Conservation (phyloP, 257 asterid species). For the Dorcoceras hygrometricum region DNA sequence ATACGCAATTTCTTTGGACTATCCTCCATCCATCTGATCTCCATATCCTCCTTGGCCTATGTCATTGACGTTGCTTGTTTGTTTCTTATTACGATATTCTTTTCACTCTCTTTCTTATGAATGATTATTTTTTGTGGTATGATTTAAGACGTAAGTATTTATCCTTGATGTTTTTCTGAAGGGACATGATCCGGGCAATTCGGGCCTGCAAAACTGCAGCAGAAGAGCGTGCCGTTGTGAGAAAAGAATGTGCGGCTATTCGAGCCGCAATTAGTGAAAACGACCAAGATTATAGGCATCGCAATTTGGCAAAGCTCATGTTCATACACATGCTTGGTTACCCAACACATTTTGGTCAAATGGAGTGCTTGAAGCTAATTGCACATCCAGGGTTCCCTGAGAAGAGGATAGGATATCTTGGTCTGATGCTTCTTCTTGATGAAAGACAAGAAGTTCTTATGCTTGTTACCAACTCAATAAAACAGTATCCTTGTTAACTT, state of each 20-base stretch:
- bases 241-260: conserved; percentile 98
- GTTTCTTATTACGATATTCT: not conserved
- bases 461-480: conserved; percentile 97
- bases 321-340: conserved; percentile 99
- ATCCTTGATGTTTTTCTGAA: conserved; percentile 29
- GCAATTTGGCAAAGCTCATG: conserved; percentile 98
- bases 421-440: conserved; percentile 97
- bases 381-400: conserved; percentile 98
- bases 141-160: not conserved
- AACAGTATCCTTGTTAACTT: conserved; percentile 69
- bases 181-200: conserved; percentile 99
- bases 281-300: conserved; percentile 87
- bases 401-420: conserved; percentile 99
- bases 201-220: conserved; percentile 99
- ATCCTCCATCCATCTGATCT: conserved; percentile 14
- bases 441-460: conserved; percentile 99
- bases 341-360: conserved; percentile 99
- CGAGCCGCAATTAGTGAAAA: conserved; percentile 92
- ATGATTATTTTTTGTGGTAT: not conserved
- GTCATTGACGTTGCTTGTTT: not conserved
- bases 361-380: conserved; percentile 94
- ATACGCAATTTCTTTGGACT: not conserved
- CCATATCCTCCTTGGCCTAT: conserved; percentile 4
- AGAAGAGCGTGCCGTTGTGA: conserved; percentile 94
- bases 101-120: not conserved